Evolutionary conservation across 2,329 filamentous ascomycete species (phyloP), one percentile per base, ranked within the genome.

Genomic region (Sclerotinia borealis): DNA sequence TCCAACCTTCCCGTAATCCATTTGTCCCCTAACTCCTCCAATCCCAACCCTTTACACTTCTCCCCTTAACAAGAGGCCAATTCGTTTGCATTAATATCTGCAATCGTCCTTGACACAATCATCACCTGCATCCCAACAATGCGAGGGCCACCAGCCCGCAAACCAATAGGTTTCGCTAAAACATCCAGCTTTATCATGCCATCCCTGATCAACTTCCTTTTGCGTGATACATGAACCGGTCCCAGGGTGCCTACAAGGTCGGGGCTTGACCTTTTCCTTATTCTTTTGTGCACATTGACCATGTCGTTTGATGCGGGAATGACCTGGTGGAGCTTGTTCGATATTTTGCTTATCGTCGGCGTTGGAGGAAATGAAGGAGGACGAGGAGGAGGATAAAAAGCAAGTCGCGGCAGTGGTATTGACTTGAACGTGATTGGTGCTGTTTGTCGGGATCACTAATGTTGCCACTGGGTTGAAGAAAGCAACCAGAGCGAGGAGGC

Each of bases 141-240:
- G n/a, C n/a, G 49, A n/a, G n/a, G n/a, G n/a, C n/a, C n/a, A n/a
- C n/a, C n/a, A n/a, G n/a, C n/a, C n/a, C n/a, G n/a, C n/a, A n/a
- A n/a, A n/a, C n/a, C n/a, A n/a, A n/a, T n/a, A 51, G 6, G 3
- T 7, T 25, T 31, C 17, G 3, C 7, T 56, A 22, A 19, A 45
- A 25, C 54, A 56, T 3, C 54, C 54, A 15, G 8, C 1, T 15
- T 3, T 3, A 36, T 58, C 54, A 36, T 58, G 54, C 39, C 39
- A 58, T 25, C 54, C 54, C 29, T 58, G 54, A 25, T 58, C 54
- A 3, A 58, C 41, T 13, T 58, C 54, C 29, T 58, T 58, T 34
- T 45, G 54, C 4, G 54, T 58, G 29, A 58, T 58, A 4, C 54
- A 58, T 25, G 27, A 17, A 27, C 39, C 39, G 5, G 54, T 36